phyloP scores from a whole-genome alignment of 805 yeast species.

The Kregervanrija delftensis region DNA sequence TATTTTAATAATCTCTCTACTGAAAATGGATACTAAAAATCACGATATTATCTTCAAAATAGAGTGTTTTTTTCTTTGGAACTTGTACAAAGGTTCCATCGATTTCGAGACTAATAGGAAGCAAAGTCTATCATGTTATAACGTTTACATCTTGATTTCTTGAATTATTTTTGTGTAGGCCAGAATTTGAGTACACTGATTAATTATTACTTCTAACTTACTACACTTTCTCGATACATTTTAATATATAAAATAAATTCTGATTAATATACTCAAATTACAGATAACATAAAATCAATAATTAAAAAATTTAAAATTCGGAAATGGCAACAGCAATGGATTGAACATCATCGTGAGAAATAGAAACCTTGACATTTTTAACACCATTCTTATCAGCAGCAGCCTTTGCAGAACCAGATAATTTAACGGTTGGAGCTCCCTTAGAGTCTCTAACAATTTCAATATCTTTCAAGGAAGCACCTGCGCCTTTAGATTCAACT shows the following conservation, averaged over 20 bases:
- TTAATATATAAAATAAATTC: neutral
- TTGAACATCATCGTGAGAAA: conserved; percentile 95
- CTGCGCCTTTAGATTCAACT: conserved; percentile 86
- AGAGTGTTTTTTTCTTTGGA: no score
- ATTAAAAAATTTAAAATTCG: conserved; percentile 32
- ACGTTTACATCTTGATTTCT: no score
- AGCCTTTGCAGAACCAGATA: conserved; percentile 68
- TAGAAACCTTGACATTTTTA: conserved; percentile 71
- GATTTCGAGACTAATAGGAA: no score
- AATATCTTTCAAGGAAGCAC: conserved; percentile 87
- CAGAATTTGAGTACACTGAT: no score
- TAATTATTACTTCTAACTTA: neutral
- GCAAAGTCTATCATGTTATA: no score
- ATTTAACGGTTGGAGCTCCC: conserved; percentile 76
- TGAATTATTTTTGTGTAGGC: no score
- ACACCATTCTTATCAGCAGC: conserved; percentile 72
- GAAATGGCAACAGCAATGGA: conserved; percentile 94
- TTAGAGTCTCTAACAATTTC: conserved; percentile 69
- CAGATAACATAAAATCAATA: neutral
- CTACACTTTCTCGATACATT: neutral
- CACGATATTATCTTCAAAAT: no score
- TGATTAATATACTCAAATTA: neutral
- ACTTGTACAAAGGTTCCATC: no score
- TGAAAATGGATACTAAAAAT: no score
- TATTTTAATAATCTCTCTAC: no score